Percentiles rank a stretch among this genome's conserved stretches.
Conservation (phyloP, 306 rosid species). For the Dryas octopetala region DNA sequence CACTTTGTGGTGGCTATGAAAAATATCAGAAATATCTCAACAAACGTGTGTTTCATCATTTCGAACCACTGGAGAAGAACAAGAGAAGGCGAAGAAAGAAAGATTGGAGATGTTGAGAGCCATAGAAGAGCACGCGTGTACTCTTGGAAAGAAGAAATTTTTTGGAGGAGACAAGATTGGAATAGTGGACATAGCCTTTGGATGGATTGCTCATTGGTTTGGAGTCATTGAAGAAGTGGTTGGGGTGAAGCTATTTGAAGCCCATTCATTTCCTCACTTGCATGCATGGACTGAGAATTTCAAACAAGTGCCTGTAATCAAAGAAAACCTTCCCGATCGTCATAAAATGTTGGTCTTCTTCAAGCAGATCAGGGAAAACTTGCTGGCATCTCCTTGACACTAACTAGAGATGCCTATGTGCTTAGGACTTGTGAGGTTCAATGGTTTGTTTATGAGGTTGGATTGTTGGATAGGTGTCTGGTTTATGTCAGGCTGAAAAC, state of each 20-base stretch:
- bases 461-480: no score
- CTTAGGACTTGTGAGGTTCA: no score
- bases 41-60: no score
- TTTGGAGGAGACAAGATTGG: conserved; percentile 31
- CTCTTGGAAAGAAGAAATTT: conserved; percentile 23
- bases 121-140: conserved; percentile 28
- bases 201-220: conserved; percentile 21
- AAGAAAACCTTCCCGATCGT: conserved; percentile 28
- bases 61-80: conserved; percentile 9
- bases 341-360: not conserved
- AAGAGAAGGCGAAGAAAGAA: conserved; percentile 14
- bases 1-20: no score
- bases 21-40: no score
- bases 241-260: conserved; percentile 21
- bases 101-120: conserved; percentile 21
- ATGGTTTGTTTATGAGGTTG: no score
- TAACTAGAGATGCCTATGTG: no score
- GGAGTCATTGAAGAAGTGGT: conserved; percentile 15
- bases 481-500: no score
- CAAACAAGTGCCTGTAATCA: conserved; percentile 26
- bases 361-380: not conserved
- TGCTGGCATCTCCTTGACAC: no score
- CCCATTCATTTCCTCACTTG: conserved; percentile 20
- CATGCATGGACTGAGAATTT: conserved; percentile 28
- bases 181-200: conserved; percentile 31